Evolutionary conservation across 306 rosid genomes (phyloP).

Genomic region (Corylus americana): DNA sequence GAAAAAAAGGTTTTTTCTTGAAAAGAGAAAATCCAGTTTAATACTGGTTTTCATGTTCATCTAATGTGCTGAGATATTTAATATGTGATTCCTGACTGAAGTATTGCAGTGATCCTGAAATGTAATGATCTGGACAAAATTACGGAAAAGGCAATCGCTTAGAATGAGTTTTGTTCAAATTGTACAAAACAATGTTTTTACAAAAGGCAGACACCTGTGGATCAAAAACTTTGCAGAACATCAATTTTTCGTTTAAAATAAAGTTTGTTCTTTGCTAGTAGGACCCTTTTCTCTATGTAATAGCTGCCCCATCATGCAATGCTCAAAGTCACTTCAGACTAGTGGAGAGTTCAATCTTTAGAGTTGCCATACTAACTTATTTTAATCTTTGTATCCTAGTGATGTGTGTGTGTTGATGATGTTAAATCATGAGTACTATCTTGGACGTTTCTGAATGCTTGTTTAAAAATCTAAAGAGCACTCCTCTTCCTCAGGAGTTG

Average conservation of each 20-base stretch:
- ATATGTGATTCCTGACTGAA: background rate
- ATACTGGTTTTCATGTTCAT: background rate
- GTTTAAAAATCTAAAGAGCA: conserved; percentile 7
- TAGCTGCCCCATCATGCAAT: background rate
- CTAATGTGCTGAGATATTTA: background rate
- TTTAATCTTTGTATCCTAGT: background rate
- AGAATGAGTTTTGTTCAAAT: background rate
- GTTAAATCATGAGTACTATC: background rate
- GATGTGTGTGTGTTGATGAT: background rate
- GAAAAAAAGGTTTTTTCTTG: conserved; percentile 5
- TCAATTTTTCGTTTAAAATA: background rate
- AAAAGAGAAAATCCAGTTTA: background rate
- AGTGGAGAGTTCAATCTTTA: background rate
- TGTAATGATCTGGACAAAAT: background rate
- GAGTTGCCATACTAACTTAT: background rate
- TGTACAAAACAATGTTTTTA: background rate
- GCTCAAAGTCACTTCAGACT: background rate
- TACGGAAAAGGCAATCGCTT: background rate
- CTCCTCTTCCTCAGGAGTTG: conserved; percentile 62
- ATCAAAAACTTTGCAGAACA: background rate
- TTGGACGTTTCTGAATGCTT: background rate
- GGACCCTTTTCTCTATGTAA: background rate
- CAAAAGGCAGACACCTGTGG: background rate
- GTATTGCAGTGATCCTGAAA: background rate
- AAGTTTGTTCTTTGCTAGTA: background rate